Evolutionary conservation across 177 flowering plant species (phyloP).

Genomic region (Tripterygium wilfordii): DNA sequence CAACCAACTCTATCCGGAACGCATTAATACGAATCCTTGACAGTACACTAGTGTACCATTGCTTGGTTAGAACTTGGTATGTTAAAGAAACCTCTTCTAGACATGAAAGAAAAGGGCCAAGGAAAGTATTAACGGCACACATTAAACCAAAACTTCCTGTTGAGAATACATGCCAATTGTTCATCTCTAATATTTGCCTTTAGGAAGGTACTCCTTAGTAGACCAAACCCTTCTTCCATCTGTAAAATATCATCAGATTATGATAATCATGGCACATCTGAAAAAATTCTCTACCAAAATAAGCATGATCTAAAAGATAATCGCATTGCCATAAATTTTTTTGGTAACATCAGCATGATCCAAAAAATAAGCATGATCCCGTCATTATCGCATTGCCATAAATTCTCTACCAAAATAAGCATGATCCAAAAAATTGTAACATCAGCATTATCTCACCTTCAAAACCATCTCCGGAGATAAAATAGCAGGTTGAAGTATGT

Average conservation of each 20-base stretch:
- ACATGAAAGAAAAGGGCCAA: background rate
- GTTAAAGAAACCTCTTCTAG: conserved; percentile 30
- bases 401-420: too few species aligned
- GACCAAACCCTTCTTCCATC: conserved; percentile 65
- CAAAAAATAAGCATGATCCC: too few species aligned
- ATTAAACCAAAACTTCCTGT: background rate
- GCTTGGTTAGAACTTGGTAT: conserved; percentile 58
- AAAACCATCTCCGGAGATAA: conserved; percentile 48
- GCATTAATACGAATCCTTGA: conserved; percentile 88
- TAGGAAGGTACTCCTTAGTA: conserved; percentile 49
- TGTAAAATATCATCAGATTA: conserved; percentile 18
- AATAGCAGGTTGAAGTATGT: conserved; percentile 79
- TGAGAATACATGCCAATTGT: conserved; percentile 69
- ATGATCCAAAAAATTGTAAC: background rate
- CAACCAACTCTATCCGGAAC: conserved; percentile 77
- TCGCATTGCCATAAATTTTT: background rate
- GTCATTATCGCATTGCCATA: too few species aligned
- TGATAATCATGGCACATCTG: too few species aligned
- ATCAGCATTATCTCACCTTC: conserved; percentile 29
- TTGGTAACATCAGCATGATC: too few species aligned
- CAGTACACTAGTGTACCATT: conserved; percentile 74
- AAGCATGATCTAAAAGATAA: background rate
- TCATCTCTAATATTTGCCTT: conserved; percentile 34
- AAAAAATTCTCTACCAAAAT: too few species aligned
- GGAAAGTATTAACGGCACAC: background rate